Base-by-base conservation (phyloP, 306 rosid genomes). In the Acacia melanoxylon region DNA sequence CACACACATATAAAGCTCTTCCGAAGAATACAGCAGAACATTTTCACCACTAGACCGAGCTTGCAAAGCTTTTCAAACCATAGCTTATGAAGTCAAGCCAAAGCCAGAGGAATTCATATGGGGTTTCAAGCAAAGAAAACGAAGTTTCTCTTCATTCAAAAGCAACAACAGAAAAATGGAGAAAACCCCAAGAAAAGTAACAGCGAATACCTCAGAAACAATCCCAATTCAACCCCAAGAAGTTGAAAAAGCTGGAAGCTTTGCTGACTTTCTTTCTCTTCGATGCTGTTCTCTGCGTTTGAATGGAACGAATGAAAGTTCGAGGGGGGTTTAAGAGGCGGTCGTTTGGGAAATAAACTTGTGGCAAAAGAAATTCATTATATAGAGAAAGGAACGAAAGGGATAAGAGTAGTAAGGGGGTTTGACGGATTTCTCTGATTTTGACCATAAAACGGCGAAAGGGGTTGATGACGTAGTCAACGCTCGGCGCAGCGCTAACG, bases 161-260 rank as follows among this genome's bases (percentile, higher is more conserved):
- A 51, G 56, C 8, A 40, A 78, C 19, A 10, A 41, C 10, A 69
- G 29, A 45, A 48, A 15, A 14, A 74, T 19, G 5, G 10, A 44
- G 66, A 24, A 74, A 54, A 14, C 24, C 17, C 11, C 33, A 24
- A 25, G 7, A 29, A 72, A 51, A 62, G 62, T 37, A 27, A 59
- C 31, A 37, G 44, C 54, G 27, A 5, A 52, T 73, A 85, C 85
- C 83, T 66, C 49, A 19, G 74, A 72, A 29, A 66, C 37, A 33
- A 66, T 25, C 11, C 24, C 35, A 70, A 76, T 77, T 85, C 82
- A 76, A 72, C 65, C 25, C 72, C 65, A 11, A 80, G 46, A 45
- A 71, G n/a, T 49, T 29, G 59, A 79, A 45, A 37, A 33, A 84
- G 45, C 17, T 84, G 17, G 81, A 58, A 77, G 35, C 80, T 62